These are phyloP conservation scores for Eucalyptus virginea DNA, from an alignment of 345 rosid genomes.

Conservation along the genomic window DNA sequence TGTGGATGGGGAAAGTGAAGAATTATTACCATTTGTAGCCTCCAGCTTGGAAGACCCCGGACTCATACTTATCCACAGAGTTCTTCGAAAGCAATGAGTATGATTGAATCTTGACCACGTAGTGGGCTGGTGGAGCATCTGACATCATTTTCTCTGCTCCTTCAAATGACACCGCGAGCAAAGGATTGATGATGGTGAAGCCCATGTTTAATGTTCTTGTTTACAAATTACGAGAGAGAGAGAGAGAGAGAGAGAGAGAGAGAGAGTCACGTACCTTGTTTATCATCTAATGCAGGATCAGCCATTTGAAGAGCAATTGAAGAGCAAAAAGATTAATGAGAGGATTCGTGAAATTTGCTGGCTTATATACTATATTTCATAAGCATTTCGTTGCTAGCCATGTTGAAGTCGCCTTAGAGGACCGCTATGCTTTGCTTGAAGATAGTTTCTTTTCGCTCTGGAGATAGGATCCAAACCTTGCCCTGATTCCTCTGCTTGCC, in stretches of 20 bases:
- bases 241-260: neutral
- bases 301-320: slow-evolving; percentile 5
- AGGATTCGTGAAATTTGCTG: neutral
- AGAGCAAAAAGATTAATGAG: neutral
- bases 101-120: slow-evolving; percentile 29
- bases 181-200: neutral
- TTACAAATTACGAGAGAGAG: neutral
- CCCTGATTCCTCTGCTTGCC: neutral
- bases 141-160: slow-evolving; percentile 15
- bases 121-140: slow-evolving; percentile 41
- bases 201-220: neutral
- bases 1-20: neutral
- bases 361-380: neutral
- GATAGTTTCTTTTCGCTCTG: neutral
- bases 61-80: slow-evolving; percentile 43
- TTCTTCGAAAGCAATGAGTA: slow-evolving; percentile 32
- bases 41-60: slow-evolving; percentile 50
- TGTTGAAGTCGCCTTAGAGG: neutral
- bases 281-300: neutral
- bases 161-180: neutral
- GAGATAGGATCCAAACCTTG: neutral
- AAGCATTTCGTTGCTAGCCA: neutral
- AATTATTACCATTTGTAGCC: slow-evolving; percentile 55
- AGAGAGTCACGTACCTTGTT: neutral
- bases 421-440: neutral